Base-by-base conservation (phyloP, 2,329 filamentous ascomycete species). In the Thermothelomyces thermophilus region DNA sequence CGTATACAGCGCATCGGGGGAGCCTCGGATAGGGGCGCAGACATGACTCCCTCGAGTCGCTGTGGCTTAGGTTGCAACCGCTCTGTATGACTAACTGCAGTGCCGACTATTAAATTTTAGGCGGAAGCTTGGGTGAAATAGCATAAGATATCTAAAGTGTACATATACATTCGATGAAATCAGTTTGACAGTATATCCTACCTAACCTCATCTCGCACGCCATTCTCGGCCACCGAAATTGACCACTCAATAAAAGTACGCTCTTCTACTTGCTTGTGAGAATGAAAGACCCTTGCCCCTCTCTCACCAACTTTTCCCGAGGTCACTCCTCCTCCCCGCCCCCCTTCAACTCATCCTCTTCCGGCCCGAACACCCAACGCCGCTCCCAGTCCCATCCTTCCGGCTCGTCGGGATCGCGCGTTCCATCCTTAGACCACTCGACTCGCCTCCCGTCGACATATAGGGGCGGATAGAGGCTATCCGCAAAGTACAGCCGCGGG, bases 331-430 rank as follows among this genome's bases (percentile, higher is more conserved):
- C 11, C 10, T 22, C 10, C 19, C 5, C 19, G 19, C 26, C 37
- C 8, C 14, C 37, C 20, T 40, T 16, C 37, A 40, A 16, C 37
- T 26, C 37, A 40, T 40, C 37, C 31, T 44, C 30, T 22, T 34
- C 41, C 31, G 31, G 19, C 31, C 13, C 30, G n/a, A 44, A 34
- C 17, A 37, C 30, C 19, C 33, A 13, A 17, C 41, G 28, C 11
- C 30, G 41, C 41, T 46, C 33, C 43, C 43, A 46, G 33, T 46
- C 43, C 43, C 43, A 46, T 9, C 43, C 43, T 30, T 37, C 43
- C 22, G 43, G 43, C 17, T 46, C 43, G 20, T 46, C 43, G 2
- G 43, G 34, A 31, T 46, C 24, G 11, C 10, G 43, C 16, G 20
- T 37, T 14, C 43, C 43, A 17, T 46, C 33, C 34, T 46, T 46